Base-by-base conservation (phyloP, 1,139 yeast species). In the Nakaseomyces bracarensis region DNA sequence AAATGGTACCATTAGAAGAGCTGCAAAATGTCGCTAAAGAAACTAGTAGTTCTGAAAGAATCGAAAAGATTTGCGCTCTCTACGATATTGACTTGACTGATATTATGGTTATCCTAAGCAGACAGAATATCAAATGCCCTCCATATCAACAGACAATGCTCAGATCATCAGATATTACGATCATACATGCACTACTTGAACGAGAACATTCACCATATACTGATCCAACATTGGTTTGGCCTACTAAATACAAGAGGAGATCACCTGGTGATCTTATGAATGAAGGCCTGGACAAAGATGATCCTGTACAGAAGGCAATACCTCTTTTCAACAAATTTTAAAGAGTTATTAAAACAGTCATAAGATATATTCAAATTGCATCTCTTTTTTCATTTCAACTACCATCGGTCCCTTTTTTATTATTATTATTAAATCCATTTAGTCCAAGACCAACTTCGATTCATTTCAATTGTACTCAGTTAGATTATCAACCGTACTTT, bases 71-170 rank as follows among this genome's bases (percentile, higher is more conserved):
- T 16, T 53, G 57, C 3, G 37, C 43, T n/a, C 40, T 53, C 23
- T 57, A 55, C 40, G 40, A 40, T 6, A 54, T 57, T 18, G 52
- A 56, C 38, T 46, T 49, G 7, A 39, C 43, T n/a, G 53, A 52
- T 39, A 49, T 55, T 13, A 46, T 46, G 15, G 55, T 51, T 6
- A 44, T 53, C 19, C 41, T 47, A n/a, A 33, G 36, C 16, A 33
- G 18, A 10, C 16, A 33, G 6, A 11, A 21, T 8, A 33, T 20
- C 4, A 33, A 33, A 11, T 13, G 4, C 3, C 5, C 26, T 4
- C 18, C 26, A 2, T n/a, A 21, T n/a, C 36, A 33, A 33, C 25
- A 20, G 11, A 21, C 5, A 3, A 33, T 33, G 26, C 36, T 33
- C 11, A 33, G 26, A 33, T 33, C 36, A 21, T 33, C 36, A 21